Conservation (phyloP, 1,139 yeast species). For the Meyerozyma carpophila region DNA sequence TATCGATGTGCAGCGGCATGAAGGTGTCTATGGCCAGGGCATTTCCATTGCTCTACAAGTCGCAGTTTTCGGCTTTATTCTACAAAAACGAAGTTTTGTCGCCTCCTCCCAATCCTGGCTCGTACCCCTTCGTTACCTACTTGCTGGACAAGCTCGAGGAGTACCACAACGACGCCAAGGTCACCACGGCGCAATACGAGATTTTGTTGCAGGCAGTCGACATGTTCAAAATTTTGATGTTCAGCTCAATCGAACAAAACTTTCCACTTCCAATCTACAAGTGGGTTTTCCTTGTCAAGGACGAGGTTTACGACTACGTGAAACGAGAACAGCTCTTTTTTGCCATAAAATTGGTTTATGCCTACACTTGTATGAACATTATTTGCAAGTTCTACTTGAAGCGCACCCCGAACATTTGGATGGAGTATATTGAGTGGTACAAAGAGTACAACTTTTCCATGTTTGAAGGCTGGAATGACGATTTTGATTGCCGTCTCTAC, state of each 20-base stretch:
- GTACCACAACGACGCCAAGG: slow-evolving; percentile 4
- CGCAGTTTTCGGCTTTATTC: slow-evolving; percentile 13
- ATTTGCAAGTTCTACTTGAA: slow-evolving; percentile 5
- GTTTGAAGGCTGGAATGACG: slow-evolving; percentile 8
- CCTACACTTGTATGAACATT: slow-evolving; percentile 7
- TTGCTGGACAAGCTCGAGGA: slow-evolving; percentile 10
- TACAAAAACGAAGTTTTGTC: slow-evolving; percentile 7
- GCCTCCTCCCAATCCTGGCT: slow-evolving; percentile 7
- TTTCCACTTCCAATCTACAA: slow-evolving; percentile 24
- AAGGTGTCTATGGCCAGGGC: slow-evolving; percentile 9
- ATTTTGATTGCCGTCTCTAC: neutral
- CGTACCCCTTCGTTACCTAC: slow-evolving; percentile 14
- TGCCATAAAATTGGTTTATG: slow-evolving; percentile 16
- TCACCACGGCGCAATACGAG: slow-evolving; percentile 9
- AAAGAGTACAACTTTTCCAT: slow-evolving; percentile 3
- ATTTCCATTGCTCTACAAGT: slow-evolving; percentile 9
- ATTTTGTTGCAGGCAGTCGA: slow-evolving; percentile 8
- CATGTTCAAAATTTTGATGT: slow-evolving; percentile 11
- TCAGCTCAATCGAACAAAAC: slow-evolving; percentile 12
- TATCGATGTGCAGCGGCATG: slow-evolving; percentile 18
- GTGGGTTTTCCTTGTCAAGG: slow-evolving; percentile 20
- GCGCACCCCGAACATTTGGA: slow-evolving; percentile 6
- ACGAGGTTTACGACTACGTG: slow-evolving; percentile 13
- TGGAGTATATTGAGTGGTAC: slow-evolving; percentile 8
- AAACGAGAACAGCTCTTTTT: slow-evolving; percentile 16